A percentile compares a stretch with the other conserved stretches of the same genome.
Evolutionary conservation across 139 green algal species (phyloP).

Genomic region (Auxenochlorella protothecoides): DNA sequence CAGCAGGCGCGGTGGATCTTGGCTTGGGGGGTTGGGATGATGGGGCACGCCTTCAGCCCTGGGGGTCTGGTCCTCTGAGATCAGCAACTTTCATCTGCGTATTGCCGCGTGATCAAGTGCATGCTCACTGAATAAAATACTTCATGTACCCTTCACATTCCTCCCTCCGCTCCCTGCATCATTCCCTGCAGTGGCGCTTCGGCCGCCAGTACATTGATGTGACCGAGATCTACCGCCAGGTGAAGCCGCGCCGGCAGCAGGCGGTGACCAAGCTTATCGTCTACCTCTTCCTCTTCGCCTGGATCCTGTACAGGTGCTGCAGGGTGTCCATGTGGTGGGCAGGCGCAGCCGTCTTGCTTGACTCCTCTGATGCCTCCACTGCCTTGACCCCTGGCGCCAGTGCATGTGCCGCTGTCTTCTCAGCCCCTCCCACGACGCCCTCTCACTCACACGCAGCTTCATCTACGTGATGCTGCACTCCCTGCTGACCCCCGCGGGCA

Average conservation of each 20-base stretch:
- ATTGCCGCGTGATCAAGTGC: no score
- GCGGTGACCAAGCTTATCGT: constrained; percentile 40
- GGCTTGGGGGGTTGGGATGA: no score
- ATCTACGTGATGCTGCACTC: constrained; percentile 19
- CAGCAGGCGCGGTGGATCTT: constrained; percentile 3
- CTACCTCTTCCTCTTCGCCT: constrained; percentile 44
- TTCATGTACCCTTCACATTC: no score
- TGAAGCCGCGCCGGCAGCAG: constrained; percentile 31
- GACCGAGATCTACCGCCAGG: constrained; percentile 52
- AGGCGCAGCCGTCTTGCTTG: not conserved
- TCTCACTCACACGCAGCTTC: constrained; percentile 1
- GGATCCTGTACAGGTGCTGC: constrained; percentile 49
- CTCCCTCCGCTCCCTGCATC: not conserved
- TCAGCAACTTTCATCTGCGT: no score
- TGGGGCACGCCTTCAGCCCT: no score
- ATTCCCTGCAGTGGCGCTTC: not conserved
- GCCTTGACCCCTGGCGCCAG: not conserved
- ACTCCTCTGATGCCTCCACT: not conserved
- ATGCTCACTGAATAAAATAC: no score
- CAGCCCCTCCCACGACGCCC: not conserved
- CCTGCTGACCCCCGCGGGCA: constrained; percentile 33
- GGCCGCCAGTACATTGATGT: constrained; percentile 30
- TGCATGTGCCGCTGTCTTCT: not conserved
- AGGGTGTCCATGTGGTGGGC: not conserved
- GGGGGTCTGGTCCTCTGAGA: no score